Conservation (phyloP, 305 asterid genomes). For the Solanum hybrid region DNA sequence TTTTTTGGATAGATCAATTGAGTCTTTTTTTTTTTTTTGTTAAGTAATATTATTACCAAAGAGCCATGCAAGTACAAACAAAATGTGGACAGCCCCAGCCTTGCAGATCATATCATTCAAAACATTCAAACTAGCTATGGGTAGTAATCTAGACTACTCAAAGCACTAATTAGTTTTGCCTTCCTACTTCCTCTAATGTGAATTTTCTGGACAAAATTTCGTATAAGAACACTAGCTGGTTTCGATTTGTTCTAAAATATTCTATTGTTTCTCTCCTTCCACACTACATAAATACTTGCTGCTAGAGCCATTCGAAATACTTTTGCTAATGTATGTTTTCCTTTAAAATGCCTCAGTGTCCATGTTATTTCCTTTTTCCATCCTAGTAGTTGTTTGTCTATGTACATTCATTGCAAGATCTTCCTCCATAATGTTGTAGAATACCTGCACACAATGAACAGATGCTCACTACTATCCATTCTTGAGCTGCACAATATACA, state of each 20-base stretch:
- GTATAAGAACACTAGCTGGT: neutral
- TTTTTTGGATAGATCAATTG: neutral
- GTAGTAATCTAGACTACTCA: neutral
- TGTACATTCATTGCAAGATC: too few relatives aligned
- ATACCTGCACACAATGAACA: too few relatives aligned
- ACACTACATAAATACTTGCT: neutral
- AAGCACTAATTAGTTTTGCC: neutral
- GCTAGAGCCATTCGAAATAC: too few relatives aligned
- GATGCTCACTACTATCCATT: too few relatives aligned
- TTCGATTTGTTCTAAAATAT: too few relatives aligned
- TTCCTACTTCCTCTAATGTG: neutral
- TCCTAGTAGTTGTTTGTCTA: rapidly evolving
- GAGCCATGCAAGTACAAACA: neutral
- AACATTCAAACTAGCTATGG: neutral
- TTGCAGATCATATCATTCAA: neutral
- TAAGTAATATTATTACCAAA: neutral
- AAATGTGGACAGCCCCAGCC: neutral
- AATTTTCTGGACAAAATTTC: neutral
- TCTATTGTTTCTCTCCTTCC: neutral
- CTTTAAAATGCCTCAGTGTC: neutral
- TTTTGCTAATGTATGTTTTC: neutral
- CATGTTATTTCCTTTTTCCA: too few relatives aligned
- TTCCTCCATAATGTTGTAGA: too few relatives aligned
- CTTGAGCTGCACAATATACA: too few relatives aligned
- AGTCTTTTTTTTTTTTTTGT: neutral